Evolutionary conservation across 345 rosid species (phyloP).

Genomic region (Cardiospermum halicacabum): DNA sequence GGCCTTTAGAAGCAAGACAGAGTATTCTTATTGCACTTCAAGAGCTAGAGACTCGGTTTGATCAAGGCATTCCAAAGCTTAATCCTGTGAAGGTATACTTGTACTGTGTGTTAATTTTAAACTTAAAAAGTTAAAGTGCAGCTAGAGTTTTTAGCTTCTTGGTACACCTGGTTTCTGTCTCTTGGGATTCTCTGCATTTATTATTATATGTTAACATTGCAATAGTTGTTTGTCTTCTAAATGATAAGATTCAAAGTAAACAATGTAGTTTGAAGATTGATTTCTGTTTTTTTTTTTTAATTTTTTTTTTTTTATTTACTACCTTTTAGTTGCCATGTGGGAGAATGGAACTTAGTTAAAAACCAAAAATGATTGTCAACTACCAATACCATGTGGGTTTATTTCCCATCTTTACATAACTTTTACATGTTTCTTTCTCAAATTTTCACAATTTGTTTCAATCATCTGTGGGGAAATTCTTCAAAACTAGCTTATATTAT

Average conservation of each 20-base stretch:
- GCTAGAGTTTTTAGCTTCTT: background rate
- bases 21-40: conserved; percentile 82
- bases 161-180: background rate
- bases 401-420: background rate
- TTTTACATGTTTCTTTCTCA: background rate
- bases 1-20: conserved; percentile 94
- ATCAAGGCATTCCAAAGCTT: conserved; percentile 91
- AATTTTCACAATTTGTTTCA: background rate
- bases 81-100: conserved; percentile 83
- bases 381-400: background rate
- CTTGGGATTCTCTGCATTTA: background rate
- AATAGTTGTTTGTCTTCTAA: background rate
- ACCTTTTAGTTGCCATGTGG: too few relatives aligned
- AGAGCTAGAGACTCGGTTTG: conserved; percentile 78
- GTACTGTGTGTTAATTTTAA: background rate
- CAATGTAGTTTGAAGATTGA: background rate
- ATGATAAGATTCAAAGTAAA: background rate
- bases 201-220: background rate
- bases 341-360: too few relatives aligned
- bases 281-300: background rate
- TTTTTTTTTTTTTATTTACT: too few relatives aligned
- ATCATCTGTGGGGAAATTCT: background rate
- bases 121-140: background rate
- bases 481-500: conserved; percentile 9
- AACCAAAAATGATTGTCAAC: too few relatives aligned